phyloP scores from a whole-genome alignment of 331 rosid species.

The Pyracantha coccinea region DNA sequence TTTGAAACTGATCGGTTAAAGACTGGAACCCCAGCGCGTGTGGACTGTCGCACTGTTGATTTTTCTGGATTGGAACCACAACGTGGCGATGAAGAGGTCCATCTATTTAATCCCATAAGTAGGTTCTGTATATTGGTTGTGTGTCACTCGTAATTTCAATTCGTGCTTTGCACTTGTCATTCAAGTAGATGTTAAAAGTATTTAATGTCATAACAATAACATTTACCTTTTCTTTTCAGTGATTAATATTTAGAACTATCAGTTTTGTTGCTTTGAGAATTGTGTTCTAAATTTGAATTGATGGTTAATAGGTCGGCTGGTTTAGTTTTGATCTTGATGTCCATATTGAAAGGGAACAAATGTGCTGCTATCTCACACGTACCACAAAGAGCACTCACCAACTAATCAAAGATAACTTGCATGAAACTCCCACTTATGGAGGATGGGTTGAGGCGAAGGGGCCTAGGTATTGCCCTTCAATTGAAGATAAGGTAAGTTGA shows the following conservation, averaged over 20 bases:
- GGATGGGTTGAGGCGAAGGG: constrained; percentile 99
- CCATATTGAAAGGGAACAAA: constrained; percentile 89
- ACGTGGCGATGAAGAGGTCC: constrained; percentile 93
- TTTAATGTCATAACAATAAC: background rate
- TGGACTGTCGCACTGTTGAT: constrained; percentile 78
- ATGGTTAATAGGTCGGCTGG: constrained; percentile 75
- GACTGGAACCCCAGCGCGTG: constrained; percentile 98
- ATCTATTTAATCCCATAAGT: constrained; percentile 52
- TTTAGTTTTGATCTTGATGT: constrained; percentile 92
- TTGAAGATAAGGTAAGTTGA: constrained; percentile 84
- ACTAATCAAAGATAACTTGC: constrained; percentile 77
- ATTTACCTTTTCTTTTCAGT: constrained; percentile 8
- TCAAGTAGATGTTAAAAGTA: background rate
- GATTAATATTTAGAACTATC: constrained; percentile 1
- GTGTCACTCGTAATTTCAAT: constrained; percentile 12
- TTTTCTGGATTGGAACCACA: constrained; percentile 87
- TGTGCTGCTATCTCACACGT: constrained; percentile 95
- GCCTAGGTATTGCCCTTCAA: constrained; percentile 97
- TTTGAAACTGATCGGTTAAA: constrained; percentile 86
- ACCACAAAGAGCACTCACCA: constrained; percentile 85
- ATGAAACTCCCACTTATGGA: constrained; percentile 97
- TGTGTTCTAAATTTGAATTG: constrained; percentile 16
- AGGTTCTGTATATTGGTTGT: constrained; percentile 40
- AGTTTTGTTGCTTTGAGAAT: constrained; percentile 1
- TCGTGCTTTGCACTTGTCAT: constrained; percentile 17